Conservation (phyloP, 2,329 filamentous ascomycete genomes). For the Cryphonectria parasitica region DNA sequence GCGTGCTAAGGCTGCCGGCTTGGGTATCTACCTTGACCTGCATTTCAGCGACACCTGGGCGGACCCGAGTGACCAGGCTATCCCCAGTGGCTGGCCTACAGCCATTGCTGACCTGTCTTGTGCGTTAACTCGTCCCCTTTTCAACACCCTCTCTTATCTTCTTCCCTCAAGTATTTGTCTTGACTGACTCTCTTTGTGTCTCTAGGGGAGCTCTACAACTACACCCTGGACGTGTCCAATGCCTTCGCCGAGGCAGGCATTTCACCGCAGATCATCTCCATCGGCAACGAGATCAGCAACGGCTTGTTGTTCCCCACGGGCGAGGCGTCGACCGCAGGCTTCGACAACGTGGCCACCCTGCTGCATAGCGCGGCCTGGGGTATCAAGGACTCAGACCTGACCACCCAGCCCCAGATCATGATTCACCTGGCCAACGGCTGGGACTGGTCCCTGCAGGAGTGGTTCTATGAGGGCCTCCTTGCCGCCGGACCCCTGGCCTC, state of each 20-base stretch:
- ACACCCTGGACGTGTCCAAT: constrained; percentile 66
- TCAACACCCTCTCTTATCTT: background rate
- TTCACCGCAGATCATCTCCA: constrained; percentile 64
- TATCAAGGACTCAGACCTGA: constrained; percentile 64
- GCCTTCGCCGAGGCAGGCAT: constrained; percentile 60
- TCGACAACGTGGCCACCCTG: constrained; percentile 64
- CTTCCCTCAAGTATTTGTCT: background rate
- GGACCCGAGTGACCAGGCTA: constrained; percentile 65
- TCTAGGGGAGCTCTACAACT: constrained; percentile 60
- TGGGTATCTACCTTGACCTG: constrained; percentile 65
- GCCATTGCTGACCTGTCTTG: constrained; percentile 55
- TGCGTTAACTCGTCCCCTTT: background rate
- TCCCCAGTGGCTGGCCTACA: constrained; percentile 66
- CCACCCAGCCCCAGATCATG: constrained; percentile 68
- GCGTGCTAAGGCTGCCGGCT: constrained; percentile 64
- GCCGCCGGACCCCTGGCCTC: constrained; percentile 51
- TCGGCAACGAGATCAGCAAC: constrained; percentile 73
- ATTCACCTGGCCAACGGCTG: constrained; percentile 78
- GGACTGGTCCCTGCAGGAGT: constrained; percentile 68
- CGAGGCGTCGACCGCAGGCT: constrained; percentile 46
- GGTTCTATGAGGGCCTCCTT: constrained; percentile 61
- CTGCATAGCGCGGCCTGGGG: constrained; percentile 67
- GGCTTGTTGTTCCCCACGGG: constrained; percentile 72
- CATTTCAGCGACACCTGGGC: constrained; percentile 75
- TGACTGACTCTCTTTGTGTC: background rate